These are phyloP conservation scores for Teratosphaeria zuluensis DNA, from an alignment of 2,329 filamentous ascomycete species.

Conservation along the genomic window DNA sequence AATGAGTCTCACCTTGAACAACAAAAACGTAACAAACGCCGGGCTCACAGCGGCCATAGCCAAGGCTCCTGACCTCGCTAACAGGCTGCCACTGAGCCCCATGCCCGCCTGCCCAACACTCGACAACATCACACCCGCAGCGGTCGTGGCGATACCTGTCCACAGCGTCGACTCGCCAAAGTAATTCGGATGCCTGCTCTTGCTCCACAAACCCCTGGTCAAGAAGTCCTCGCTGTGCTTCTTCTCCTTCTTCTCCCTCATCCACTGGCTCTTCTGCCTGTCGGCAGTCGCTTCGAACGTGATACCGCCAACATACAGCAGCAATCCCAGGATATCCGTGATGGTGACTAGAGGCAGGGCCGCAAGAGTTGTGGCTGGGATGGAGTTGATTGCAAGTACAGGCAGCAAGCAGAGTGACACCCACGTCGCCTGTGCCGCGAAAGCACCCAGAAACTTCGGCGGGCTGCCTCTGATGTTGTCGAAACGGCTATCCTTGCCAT, in stretches of 20 bases:
- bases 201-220: conserved; percentile 52
- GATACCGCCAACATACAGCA: conserved; percentile 51
- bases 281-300: conserved; percentile 54
- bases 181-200: conserved; percentile 58
- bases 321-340: conserved; percentile 49
- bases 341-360: conserved; percentile 40
- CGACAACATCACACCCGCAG: conserved; percentile 47
- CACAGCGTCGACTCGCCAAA: conserved; percentile 63
- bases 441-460: conserved; percentile 45
- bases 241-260: conserved; percentile 52
- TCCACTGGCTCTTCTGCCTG: conserved; percentile 54
- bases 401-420: conserved; percentile 58
- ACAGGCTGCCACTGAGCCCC: conserved; percentile 40
- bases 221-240: conserved; percentile 58
- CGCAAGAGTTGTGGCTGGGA: conserved; percentile 45
- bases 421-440: conserved; percentile 57
- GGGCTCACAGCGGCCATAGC: conserved; percentile 51
- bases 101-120: conserved; percentile 48
- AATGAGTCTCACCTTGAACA: conserved; percentile 46
- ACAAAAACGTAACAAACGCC: conserved; percentile 53
- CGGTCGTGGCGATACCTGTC: conserved; percentile 54
- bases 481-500: conserved; percentile 51
- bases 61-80: conserved; percentile 36
- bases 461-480: conserved; percentile 44
- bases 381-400: conserved; percentile 53